Evolutionary conservation across 139 green algal species (phyloP), one percentile per base, ranked within the genome.

Genomic region (Picochlorum sp.): DNA sequence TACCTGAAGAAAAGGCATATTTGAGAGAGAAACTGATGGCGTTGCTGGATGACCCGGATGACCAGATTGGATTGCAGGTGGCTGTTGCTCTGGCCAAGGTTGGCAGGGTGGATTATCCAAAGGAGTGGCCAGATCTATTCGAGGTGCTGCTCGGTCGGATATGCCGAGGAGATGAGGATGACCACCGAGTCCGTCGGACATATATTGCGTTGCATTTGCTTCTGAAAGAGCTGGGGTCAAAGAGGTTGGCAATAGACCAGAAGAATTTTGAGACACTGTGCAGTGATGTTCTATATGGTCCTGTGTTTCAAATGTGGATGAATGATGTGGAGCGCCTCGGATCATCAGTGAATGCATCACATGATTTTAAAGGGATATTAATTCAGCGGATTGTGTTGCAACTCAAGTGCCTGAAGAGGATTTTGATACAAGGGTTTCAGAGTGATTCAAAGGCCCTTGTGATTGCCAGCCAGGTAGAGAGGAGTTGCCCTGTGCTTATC

Each of bases 181-280:
- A 63, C 23, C 38, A 78, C 45, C 23, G 49, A 7, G 64, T 67
- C 58, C 73, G 84, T n/a, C 80, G 87, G 7, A 74, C 83, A 16
- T 91, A 92, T 67, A 77, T 96, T 6, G 79, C 87, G 18, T 74
- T 97, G 44, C 91, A 97, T 65, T 87, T 96, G 66, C 76, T 95
- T 9, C 75, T 97, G n/a, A 97, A 97, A 76, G 91, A 97, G 77
- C 83, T 97, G 21, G 78, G 85, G 26, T 88, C 80, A 58, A 97
- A 97, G 78, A 82, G 91, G 14, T 80, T 97, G 24, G 63, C 69
- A 2, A 66, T 77, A 18, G 91, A 97, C 61, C 87, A 96, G 71
- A 74, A 74, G n/a, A 83, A 76, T 37, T 97, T 97, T 76, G 78
- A 84, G 47, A 71, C 87, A 78, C 80, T 90, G 58, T 41, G 34